phyloP scores from a whole-genome alignment of 2,329 filamentous ascomycete genomes.

The Exophiala xenobiotica region DNA sequence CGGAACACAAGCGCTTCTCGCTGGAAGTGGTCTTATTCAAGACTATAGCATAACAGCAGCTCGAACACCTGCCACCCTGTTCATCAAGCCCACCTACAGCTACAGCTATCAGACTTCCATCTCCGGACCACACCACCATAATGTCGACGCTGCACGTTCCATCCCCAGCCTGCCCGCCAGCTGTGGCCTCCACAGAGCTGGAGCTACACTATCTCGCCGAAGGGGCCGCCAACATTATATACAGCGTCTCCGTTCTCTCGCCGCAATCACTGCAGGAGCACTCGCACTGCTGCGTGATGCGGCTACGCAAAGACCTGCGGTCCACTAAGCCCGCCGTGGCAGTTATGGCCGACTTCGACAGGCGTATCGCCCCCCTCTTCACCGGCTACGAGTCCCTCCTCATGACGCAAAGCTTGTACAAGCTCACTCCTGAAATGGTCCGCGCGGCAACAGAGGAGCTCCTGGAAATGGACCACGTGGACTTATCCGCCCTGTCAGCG shows the following conservation, averaged over 20 bases:
- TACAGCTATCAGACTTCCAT: too few species aligned
- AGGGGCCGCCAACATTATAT: slow-evolving; percentile 76
- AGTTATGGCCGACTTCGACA: slow-evolving; percentile 45
- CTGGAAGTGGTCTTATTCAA: too few species aligned
- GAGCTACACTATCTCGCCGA: slow-evolving; percentile 55
- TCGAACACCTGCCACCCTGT: too few species aligned
- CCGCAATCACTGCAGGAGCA: slow-evolving; percentile 32
- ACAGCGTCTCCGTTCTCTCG: slow-evolving; percentile 29
- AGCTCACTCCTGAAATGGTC: slow-evolving; percentile 55
- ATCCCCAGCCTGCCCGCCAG: slow-evolving; percentile 12
- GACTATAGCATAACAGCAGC: too few species aligned
- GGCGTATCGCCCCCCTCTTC: slow-evolving; percentile 58
- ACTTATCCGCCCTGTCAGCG: slow-evolving; percentile 2
- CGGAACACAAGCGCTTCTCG: too few species aligned
- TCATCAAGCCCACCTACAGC: too few species aligned
- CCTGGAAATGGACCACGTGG: slow-evolving; percentile 43
- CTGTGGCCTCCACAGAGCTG: slow-evolving; percentile 8
- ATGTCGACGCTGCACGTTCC: slow-evolving; percentile 8
- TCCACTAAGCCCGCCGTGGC: slow-evolving; percentile 44
- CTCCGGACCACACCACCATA: not conserved
- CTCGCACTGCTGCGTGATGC: slow-evolving; percentile 41
- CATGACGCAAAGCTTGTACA: slow-evolving; percentile 44
- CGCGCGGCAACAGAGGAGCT: slow-evolving; percentile 43
- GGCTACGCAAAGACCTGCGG: slow-evolving; percentile 59
- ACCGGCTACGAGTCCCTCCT: slow-evolving; percentile 34